Conservation (phyloP, 352 stramenopile genomes). For the Thalassiosira ordinaria region DNA sequence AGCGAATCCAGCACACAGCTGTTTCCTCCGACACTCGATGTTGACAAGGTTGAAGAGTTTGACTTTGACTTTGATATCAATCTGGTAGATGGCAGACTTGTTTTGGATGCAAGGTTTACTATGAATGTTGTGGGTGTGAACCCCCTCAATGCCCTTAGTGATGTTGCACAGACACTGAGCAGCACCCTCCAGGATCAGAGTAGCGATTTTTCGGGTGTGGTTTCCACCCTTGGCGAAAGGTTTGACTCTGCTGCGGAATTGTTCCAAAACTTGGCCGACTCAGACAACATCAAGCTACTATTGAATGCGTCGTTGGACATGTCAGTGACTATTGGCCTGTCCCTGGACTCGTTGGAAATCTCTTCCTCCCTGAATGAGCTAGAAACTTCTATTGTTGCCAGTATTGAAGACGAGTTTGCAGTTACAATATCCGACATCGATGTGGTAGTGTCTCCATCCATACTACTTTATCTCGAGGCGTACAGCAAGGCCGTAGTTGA, state of each 20-base stretch:
- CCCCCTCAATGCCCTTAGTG: constrained; percentile 18
- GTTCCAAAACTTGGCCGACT: constrained; percentile 11
- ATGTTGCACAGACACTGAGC: constrained; percentile 10
- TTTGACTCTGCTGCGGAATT: not conserved
- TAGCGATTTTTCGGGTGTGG: constrained; percentile 24
- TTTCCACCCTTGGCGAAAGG: constrained; percentile 14
- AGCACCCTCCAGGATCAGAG: constrained; percentile 1
- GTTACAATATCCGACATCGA: too few species aligned
- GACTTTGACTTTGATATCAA: constrained; percentile 37
- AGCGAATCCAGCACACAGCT: constrained; percentile 16
- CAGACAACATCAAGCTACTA: constrained; percentile 28
- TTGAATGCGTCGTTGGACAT: constrained; percentile 37
- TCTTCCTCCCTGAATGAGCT: constrained; percentile 13
- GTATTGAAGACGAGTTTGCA: constrained; percentile 12
- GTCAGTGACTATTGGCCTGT: constrained; percentile 24
- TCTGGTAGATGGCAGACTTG: too few species aligned
- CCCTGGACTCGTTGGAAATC: constrained; percentile 18
- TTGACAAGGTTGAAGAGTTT: constrained; percentile 45
- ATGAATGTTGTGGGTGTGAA: constrained; percentile 33
- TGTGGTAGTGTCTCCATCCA: constrained; percentile 9
- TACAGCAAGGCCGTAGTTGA: constrained; percentile 26
- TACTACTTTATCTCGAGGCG: constrained; percentile 23
- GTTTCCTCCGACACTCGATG: constrained; percentile 36
- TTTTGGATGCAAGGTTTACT: too few species aligned
- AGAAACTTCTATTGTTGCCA: constrained; percentile 14